Percentiles rank a stretch among this genome's conserved stretches.
These are phyloP conservation scores for Cucurbita moschata DNA, from an alignment of 306 rosid genomes.

Conservation along the genomic window DNA sequence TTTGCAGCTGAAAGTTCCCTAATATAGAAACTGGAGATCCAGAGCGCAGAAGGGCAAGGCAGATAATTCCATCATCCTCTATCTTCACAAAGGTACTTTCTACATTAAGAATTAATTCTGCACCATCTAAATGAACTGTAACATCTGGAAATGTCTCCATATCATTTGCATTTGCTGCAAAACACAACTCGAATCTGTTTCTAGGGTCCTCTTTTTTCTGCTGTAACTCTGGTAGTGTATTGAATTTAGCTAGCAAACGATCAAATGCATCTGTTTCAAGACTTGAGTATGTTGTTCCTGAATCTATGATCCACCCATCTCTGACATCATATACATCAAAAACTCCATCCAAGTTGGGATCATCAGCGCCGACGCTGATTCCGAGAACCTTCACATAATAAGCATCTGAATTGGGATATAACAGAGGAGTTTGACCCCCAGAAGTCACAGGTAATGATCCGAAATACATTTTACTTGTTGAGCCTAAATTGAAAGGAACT, in stretches of 20 bases:
- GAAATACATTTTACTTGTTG: slow-evolving; percentile 8
- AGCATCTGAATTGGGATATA: background rate
- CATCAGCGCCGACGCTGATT: slow-evolving; percentile 3
- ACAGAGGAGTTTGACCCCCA: slow-evolving; percentile 12
- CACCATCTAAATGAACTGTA: slow-evolving; percentile 10
- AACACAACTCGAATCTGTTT: slow-evolving; percentile 6
- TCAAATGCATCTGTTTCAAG: slow-evolving; percentile 10
- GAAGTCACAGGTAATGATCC: slow-evolving; percentile 9
- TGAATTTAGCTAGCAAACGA: background rate
- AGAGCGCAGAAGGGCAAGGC: slow-evolving; percentile 14
- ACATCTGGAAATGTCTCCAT: slow-evolving; percentile 2
- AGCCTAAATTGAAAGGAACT: slow-evolving; percentile 1
- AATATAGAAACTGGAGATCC: background rate
- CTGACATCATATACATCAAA: background rate
- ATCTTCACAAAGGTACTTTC: slow-evolving; percentile 10
- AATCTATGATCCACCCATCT: slow-evolving; percentile 9
- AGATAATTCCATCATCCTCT: slow-evolving; percentile 4
- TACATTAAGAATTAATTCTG: background rate
- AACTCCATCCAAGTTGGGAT: background rate
- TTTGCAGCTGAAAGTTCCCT: slow-evolving; percentile 7
- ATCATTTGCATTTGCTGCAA: slow-evolving; percentile 3
- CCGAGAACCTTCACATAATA: slow-evolving; percentile 6
- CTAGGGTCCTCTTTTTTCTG: background rate
- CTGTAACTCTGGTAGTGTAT: background rate
- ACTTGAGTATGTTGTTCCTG: slow-evolving; percentile 7